phyloP scores from a whole-genome alignment of 352 stramenopile genomes.

The Globisporangium uncinulatum region DNA sequence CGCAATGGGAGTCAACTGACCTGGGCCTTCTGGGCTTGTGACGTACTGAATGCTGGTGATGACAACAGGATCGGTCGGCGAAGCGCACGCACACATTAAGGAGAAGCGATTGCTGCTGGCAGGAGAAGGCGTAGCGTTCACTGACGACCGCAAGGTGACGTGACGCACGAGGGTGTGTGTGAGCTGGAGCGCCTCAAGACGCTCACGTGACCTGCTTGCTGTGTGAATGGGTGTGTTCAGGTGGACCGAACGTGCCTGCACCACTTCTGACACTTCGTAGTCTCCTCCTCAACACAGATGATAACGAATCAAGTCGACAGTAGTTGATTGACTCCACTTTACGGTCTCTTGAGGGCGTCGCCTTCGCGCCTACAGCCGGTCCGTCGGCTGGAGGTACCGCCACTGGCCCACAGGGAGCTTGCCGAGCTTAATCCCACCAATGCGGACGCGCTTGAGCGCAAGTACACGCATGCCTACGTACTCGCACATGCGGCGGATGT shows the following conservation, averaged over 20 bases:
- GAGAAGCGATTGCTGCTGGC: constrained; percentile 61
- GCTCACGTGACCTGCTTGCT: not conserved
- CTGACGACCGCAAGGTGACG: constrained; percentile 48
- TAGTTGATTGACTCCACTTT: not conserved
- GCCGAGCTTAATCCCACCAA: constrained; percentile 84
- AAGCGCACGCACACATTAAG: constrained; percentile 50
- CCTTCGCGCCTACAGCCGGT: constrained; percentile 30
- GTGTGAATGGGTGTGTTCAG: constrained; percentile 14
- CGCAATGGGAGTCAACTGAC: too few species aligned
- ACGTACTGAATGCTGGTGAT: not conserved
- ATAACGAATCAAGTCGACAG: not conserved
- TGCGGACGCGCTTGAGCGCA: constrained; percentile 89
- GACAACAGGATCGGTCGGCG: constrained; percentile 40
- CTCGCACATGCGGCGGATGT: constrained; percentile 96
- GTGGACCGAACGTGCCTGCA: constrained; percentile 44
- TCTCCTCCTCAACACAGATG: not conserved
- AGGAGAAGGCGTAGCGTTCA: constrained; percentile 64
- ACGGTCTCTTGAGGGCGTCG: not conserved
- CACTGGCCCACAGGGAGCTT: constrained; percentile 67
- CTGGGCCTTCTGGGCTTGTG: not conserved
- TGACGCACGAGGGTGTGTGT: too few species aligned
- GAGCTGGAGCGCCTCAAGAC: too few species aligned
- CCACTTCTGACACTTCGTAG: constrained; percentile 21
- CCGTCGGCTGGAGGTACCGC: constrained; percentile 71
- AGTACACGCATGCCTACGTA: constrained; percentile 87